These are phyloP conservation scores for Nymphaea thermarum DNA, from an alignment of 164 flowering plant species.

Conservation along the genomic window DNA sequence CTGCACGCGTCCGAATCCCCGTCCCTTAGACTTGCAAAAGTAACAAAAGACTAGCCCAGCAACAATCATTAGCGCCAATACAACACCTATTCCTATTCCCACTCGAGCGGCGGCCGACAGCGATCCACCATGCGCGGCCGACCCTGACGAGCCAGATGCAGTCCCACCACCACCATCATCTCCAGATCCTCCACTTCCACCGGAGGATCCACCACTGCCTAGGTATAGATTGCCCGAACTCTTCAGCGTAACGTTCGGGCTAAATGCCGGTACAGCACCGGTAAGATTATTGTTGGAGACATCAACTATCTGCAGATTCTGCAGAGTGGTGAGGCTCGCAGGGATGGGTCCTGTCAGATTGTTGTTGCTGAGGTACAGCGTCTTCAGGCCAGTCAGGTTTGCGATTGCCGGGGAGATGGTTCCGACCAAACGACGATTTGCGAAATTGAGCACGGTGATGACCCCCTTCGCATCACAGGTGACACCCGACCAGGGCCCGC, in stretches of 20 bases:
- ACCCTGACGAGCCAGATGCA: neutral
- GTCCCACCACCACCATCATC: neutral
- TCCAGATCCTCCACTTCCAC: too few species aligned
- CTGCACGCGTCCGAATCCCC: conserved; percentile 5
- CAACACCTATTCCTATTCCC: neutral
- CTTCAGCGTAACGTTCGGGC: conserved; percentile 14
- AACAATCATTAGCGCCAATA: neutral
- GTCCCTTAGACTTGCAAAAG: conserved; percentile 4
- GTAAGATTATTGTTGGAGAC: conserved; percentile 45
- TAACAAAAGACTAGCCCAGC: conserved; percentile 2
- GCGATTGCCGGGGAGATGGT: conserved; percentile 42
- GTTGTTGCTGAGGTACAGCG: conserved; percentile 36
- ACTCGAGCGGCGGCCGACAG: neutral
- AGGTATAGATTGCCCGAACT: conserved; percentile 27
- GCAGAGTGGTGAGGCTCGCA: conserved; percentile 18
- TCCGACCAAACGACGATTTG: conserved; percentile 25
- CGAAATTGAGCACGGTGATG: conserved; percentile 25
- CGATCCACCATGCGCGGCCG: conserved; percentile 2
- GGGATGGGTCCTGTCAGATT: conserved; percentile 40
- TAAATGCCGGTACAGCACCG: conserved; percentile 29
- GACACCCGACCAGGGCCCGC: conserved; percentile 24
- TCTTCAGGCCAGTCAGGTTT: conserved; percentile 28
- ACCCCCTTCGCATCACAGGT: conserved; percentile 26
- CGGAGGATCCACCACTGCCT: conserved; percentile 11
- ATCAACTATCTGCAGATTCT: conserved; percentile 29